Percentiles rank a stretch among this genome's conserved stretches.
Evolutionary conservation across 768 basidiomycete species (phyloP).

Genomic region (Panaeolus papilionaceus): DNA sequence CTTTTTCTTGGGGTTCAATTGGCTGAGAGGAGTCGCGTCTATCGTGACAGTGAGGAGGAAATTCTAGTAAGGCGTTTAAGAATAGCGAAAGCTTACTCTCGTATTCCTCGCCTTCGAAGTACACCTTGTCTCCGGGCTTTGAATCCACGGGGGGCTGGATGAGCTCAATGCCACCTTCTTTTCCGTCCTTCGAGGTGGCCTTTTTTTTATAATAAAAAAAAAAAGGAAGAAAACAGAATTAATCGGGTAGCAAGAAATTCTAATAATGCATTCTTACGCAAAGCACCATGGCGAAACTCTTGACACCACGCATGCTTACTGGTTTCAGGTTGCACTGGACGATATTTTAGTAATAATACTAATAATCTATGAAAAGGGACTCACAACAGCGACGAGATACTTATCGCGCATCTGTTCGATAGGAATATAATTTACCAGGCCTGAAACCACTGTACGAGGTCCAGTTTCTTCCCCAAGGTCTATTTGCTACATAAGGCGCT

Average conservation of each 20-base stretch:
- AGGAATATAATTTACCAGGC: constrained; percentile 94
- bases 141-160: constrained; percentile 86
- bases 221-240: constrained; percentile 7
- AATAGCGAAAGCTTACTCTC: constrained; percentile 58
- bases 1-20: constrained; percentile 98
- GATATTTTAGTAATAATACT: constrained; percentile 10
- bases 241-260: background rate
- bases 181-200: constrained; percentile 92
- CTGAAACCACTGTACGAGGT: constrained; percentile 95
- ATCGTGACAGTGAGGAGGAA: background rate
- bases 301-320: constrained; percentile 95
- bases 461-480: constrained; percentile 95
- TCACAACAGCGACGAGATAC: constrained; percentile 82
- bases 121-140: constrained; percentile 92
- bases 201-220: constrained; percentile 33
- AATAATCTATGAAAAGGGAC: constrained; percentile 25
- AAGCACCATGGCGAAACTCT: constrained; percentile 98
- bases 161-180: constrained; percentile 89
- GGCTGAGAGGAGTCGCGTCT: constrained; percentile 74
- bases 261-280: constrained; percentile 57
- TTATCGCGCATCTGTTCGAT: constrained; percentile 92
- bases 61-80: background rate
- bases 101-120: constrained; percentile 91
- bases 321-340: constrained; percentile 91
- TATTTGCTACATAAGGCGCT: constrained; percentile 70